Evolutionary conservation across 2,329 filamentous ascomycete species (phyloP).

Genomic region (Fusarium haematococcum): DNA sequence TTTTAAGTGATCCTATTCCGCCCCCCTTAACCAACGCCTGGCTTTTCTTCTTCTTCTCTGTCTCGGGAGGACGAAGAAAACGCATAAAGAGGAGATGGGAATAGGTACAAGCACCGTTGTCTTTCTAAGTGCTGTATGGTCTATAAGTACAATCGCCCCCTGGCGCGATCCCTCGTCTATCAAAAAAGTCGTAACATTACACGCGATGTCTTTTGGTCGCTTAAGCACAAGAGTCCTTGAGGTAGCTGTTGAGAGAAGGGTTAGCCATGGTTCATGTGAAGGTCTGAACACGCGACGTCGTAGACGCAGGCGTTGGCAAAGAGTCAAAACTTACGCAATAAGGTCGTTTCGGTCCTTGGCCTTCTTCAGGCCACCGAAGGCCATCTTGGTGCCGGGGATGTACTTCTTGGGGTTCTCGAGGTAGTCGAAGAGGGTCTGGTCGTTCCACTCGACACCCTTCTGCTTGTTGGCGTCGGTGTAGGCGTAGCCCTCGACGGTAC

Average conservation of each 20-base stretch:
- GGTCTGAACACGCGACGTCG: background rate
- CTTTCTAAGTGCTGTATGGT: conserved; percentile 47
- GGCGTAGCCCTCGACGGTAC: conserved; percentile 89
- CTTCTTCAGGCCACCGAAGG: conserved; percentile 99
- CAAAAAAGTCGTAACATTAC: conserved; percentile 51
- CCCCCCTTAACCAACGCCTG: conserved; percentile 37
- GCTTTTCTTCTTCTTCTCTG: conserved; percentile 17
- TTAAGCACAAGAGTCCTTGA: conserved; percentile 78
- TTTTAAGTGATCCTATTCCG: conserved; percentile 25
- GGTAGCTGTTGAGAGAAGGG: conserved; percentile 62
- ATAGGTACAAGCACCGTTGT: conserved; percentile 49
- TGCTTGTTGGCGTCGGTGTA: conserved; percentile 99
- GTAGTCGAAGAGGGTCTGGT: conserved; percentile 92
- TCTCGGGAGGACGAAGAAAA: conserved; percentile 34
- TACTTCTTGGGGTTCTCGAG: conserved; percentile 99
- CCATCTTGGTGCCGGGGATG: conserved; percentile 99
- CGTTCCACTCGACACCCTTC: conserved; percentile 90
- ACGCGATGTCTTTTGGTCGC: conserved; percentile 48
- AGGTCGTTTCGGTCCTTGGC: conserved; percentile 98
- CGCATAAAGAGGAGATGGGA: conserved; percentile 51
- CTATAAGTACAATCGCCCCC: conserved; percentile 54
- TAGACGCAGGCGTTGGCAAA: background rate
- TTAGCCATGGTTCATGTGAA: conserved; percentile 39
- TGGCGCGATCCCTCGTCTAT: conserved; percentile 51
- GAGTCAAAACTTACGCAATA: conserved; percentile 79